Evolutionary conservation across 495 filamentous ascomycete species (phyloP), one percentile per base, ranked within the genome.

Genomic region (Lophium mytilinum): DNA sequence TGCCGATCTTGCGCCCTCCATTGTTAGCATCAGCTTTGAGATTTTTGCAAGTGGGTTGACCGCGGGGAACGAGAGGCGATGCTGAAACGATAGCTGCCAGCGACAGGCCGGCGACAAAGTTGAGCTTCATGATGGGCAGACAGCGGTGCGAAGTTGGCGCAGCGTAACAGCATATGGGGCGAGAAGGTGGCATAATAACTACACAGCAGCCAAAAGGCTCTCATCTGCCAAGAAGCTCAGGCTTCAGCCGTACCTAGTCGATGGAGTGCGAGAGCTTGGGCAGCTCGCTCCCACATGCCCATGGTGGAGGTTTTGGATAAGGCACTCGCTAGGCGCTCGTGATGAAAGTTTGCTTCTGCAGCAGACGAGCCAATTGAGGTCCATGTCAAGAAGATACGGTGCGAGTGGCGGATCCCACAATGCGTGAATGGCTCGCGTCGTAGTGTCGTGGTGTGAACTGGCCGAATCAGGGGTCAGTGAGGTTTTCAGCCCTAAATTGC

Each of bases 1-100:
- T 58, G 21, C 50, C 57, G 34, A 64, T 43, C 40, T 61, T 64
- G 9, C 62, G 52, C 3, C 58, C 62, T 18, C 62, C 62, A 57
- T 61, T 61, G 49, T 58, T 63, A 11, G 56, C 48, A 34, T 39
- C 18, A 1, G 50, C 50, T 34, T 54, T 9, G 1, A 60, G 45
- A 15, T 37, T 60, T 30, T 60, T 60, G 43, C 57, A 60, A 11
- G 53, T 55, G 15, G 34, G 33, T 9, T 49, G 43, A 21, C 52
- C 57, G 41, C 57, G 57, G 35, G 50, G 9, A 42, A 35, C 51
- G 33, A 60, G 37, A 41, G 51, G 57, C 9, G 40, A 39, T 12
- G 57, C 30, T 1, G 52, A 6, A 9, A 42, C 45, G 14, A 55
- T 35, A 1, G 53, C 15, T 15, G 41, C 57, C 51, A 54, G 35